These are phyloP conservation scores for Phoma sp. DNA, from an alignment of 2,329 filamentous ascomycete genomes.

Conservation along the genomic window DNA sequence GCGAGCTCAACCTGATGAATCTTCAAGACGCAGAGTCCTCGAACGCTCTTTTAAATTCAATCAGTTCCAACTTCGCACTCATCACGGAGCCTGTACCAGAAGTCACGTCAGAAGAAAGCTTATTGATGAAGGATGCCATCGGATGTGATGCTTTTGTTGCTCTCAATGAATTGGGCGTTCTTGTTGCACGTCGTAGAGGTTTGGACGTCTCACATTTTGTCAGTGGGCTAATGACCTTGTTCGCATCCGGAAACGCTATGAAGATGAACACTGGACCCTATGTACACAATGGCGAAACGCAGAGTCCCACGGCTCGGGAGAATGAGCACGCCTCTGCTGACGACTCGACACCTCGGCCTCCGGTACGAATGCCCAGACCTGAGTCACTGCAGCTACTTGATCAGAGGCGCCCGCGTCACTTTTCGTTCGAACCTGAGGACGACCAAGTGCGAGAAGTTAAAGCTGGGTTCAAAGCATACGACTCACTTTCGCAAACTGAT, in stretches of 20 bases:
- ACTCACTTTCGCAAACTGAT: conserved; percentile 8
- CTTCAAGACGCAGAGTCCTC: conserved; percentile 8
- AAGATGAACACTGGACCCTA: neutral
- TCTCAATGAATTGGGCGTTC: conserved; percentile 43
- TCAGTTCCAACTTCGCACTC: conserved; percentile 44
- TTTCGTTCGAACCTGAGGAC: conserved; percentile 54
- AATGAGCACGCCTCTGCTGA: neutral
- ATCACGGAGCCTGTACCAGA: conserved; percentile 42
- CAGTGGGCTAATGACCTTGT: conserved; percentile 43
- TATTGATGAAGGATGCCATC: conserved; percentile 16
- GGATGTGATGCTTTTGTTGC: conserved; percentile 42
- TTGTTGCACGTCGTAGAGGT: conserved; percentile 46
- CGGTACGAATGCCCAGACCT: conserved; percentile 21
- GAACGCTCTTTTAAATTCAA: conserved; percentile 17
- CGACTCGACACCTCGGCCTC: conserved; percentile 2
- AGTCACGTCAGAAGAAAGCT: conserved; percentile 4
- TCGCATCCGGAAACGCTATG: conserved; percentile 14
- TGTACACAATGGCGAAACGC: neutral
- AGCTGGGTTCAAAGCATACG: conserved; percentile 15
- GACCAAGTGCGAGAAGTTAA: conserved; percentile 38
- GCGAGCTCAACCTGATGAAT: conserved; percentile 35
- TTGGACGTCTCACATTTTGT: conserved; percentile 41
- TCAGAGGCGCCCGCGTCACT: conserved; percentile 41
- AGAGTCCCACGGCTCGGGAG: neutral
- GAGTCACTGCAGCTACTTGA: conserved; percentile 27